phyloP scores from a whole-genome alignment of 2,329 filamentous ascomycete species.

The Dothiorella sarmentorum region DNA sequence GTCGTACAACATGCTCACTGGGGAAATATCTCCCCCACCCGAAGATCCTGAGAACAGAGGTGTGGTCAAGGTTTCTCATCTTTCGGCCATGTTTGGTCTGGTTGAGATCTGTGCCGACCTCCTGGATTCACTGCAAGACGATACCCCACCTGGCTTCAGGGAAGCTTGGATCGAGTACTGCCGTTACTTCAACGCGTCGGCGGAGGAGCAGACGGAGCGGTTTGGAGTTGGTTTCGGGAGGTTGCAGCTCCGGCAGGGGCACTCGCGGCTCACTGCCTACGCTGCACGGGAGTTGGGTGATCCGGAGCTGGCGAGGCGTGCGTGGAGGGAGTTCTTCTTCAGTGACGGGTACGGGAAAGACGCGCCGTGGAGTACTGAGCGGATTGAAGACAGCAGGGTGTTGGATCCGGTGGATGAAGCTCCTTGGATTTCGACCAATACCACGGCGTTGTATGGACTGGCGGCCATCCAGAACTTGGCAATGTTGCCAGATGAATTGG shows the following conservation, averaged over 20 bases:
- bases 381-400: slow-evolving; percentile 44
- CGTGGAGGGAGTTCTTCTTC: slow-evolving; percentile 54
- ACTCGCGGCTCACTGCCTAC: slow-evolving; percentile 58
- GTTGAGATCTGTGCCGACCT: slow-evolving; percentile 57
- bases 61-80: slow-evolving; percentile 52
- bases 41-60: slow-evolving; percentile 53
- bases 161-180: slow-evolving; percentile 59
- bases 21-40: slow-evolving; percentile 51
- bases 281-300: slow-evolving; percentile 46
- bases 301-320: slow-evolving; percentile 47
- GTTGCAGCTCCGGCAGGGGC: slow-evolving; percentile 52
- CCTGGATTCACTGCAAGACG: slow-evolving; percentile 47
- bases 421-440: slow-evolving; percentile 56
- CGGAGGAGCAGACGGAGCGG: slow-evolving; percentile 50
- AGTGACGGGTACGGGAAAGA: slow-evolving; percentile 41
- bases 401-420: slow-evolving; percentile 54
- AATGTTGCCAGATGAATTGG: slow-evolving; percentile 24
- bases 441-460: slow-evolving; percentile 55
- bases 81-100: slow-evolving; percentile 58
- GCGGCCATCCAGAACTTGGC: slow-evolving; percentile 57
- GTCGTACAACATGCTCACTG: slow-evolving; percentile 50
- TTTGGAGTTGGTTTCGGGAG: slow-evolving; percentile 51
- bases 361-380: slow-evolving; percentile 37
- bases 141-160: slow-evolving; percentile 49
- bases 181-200: slow-evolving; percentile 53